Evolutionary conservation across 2,329 filamentous ascomycete species (phyloP).

Genomic region (Xylariaceae sp.): DNA sequence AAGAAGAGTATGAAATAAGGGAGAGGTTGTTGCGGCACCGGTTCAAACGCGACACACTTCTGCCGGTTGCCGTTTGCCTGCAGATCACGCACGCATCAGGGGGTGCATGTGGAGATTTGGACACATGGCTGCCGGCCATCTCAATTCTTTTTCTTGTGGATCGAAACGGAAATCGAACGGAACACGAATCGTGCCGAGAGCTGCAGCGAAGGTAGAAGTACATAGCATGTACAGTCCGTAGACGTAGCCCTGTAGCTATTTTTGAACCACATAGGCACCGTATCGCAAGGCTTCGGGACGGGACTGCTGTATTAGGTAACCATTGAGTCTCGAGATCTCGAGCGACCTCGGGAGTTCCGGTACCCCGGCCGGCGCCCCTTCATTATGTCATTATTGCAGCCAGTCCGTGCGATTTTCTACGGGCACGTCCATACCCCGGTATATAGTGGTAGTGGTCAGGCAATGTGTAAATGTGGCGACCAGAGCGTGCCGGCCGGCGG

Average conservation of each 20-base stretch:
- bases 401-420: conserved; percentile 2
- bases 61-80: conserved; percentile 16
- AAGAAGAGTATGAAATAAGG: background rate
- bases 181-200: background rate
- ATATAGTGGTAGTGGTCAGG: no score
- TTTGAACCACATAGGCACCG: no score
- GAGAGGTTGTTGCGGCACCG: conserved; percentile 12
- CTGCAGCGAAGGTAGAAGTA: no score
- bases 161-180: background rate
- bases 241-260: background rate
- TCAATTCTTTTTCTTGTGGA: background rate
- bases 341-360: conserved; percentile 11
- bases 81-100: conserved; percentile 15
- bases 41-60: conserved; percentile 9
- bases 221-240: no score
- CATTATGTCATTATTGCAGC: background rate
- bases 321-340: conserved; percentile 6
- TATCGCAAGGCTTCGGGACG: background rate
- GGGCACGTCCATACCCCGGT: no score
- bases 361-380: conserved; percentile 9
- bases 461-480: no score
- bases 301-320: background rate
- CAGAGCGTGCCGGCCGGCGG: conserved; percentile 11
- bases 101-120: conserved; percentile 7
- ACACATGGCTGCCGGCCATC: conserved; percentile 17